Percentiles rank a stretch among this genome's conserved stretches.
phyloP scores from a whole-genome alignment of 78 protist species.

The Mastigamoeba balamuthi region DNA sequence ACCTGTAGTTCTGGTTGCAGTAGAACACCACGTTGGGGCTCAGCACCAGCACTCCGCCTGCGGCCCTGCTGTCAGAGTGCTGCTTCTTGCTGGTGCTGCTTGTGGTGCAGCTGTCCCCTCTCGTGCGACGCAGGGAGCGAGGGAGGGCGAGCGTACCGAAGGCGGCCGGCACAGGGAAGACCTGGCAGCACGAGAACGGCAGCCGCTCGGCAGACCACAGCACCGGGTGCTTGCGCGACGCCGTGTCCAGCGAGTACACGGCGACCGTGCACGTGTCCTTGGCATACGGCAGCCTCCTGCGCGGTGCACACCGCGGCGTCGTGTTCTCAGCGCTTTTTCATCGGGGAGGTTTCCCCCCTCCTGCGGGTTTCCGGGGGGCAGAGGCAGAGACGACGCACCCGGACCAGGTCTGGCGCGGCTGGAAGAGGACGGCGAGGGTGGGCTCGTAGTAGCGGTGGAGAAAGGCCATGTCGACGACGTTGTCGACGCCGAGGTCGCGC shows the following conservation, averaged over 20 bases:
- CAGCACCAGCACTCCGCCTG: constrained; percentile 57
- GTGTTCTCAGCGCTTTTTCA: too few relatives aligned
- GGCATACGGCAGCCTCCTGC: background rate
- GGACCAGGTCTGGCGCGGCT: constrained; percentile 43
- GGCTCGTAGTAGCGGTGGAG: constrained; percentile 60
- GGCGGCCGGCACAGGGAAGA: background rate
- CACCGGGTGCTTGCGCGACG: background rate
- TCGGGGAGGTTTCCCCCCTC: too few relatives aligned
- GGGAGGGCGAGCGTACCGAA: background rate
- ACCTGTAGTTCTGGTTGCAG: constrained; percentile 23
- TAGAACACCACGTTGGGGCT: constrained; percentile 26
- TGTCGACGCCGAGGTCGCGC: background rate
- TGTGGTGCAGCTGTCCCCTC: background rate
- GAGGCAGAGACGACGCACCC: background rate
- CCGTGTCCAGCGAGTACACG: constrained; percentile 19
- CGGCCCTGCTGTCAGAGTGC: too few relatives aligned
- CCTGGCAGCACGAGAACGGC: constrained; percentile 24
- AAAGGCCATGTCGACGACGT: constrained; percentile 44
- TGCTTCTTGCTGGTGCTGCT: too few relatives aligned
- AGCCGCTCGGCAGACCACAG: constrained; percentile 32
- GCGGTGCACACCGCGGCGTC: background rate
- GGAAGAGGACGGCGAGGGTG: constrained; percentile 33
- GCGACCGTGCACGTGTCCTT: constrained; percentile 21
- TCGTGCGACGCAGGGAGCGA: too few relatives aligned
- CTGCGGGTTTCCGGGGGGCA: too few relatives aligned